These are phyloP conservation scores for Ogataea trehalophila DNA, from an alignment of 805 yeast genomes.

Conservation along the genomic window DNA sequence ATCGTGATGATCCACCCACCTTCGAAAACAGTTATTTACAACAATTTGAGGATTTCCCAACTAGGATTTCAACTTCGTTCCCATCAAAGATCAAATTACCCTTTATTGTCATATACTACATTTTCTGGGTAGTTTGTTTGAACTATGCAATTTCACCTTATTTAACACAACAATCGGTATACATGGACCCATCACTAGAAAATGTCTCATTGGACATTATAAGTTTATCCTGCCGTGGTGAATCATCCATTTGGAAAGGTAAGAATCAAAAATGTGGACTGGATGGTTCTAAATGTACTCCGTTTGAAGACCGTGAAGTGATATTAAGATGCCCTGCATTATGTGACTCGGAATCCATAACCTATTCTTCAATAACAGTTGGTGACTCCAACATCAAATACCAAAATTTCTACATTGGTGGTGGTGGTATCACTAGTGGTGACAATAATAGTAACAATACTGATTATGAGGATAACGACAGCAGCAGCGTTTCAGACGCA, in stretches of 20 bases:
- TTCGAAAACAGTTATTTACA: slow-evolving; percentile 23
- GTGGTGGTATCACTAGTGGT: slow-evolving; percentile 24
- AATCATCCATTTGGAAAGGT: slow-evolving; percentile 61
- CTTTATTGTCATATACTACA: slow-evolving; percentile 35
- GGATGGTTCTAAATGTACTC: slow-evolving; percentile 55
- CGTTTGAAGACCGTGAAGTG: slow-evolving; percentile 40
- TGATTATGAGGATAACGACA: slow-evolving; percentile 5
- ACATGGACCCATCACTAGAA: slow-evolving; percentile 9
- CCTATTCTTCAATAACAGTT: slow-evolving; percentile 69
- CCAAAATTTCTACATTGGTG: slow-evolving; percentile 71
- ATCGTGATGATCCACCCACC: slow-evolving; percentile 44
- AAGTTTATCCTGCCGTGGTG: slow-evolving; percentile 45
- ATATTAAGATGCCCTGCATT: slow-evolving; percentile 81
- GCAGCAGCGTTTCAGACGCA: slow-evolving; percentile 9
- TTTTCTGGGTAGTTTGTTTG: slow-evolving; percentile 42
- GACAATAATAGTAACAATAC: slow-evolving; percentile 7
- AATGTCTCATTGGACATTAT: slow-evolving; percentile 26
- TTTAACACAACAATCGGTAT: slow-evolving; percentile 38
- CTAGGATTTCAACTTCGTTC: slow-evolving; percentile 27
- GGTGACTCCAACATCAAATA: slow-evolving; percentile 68
- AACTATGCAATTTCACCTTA: slow-evolving; percentile 40
- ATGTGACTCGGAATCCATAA: slow-evolving; percentile 74
- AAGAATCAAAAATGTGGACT: slow-evolving; percentile 74
- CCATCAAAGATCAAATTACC: slow-evolving; percentile 27
- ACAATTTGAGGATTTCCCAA: slow-evolving; percentile 42